A percentile compares a stretch with the other conserved stretches of the same genome.
Conservation (phyloP, 1,284 basidiomycete genomes). For the Puccinia coronata region DNA sequence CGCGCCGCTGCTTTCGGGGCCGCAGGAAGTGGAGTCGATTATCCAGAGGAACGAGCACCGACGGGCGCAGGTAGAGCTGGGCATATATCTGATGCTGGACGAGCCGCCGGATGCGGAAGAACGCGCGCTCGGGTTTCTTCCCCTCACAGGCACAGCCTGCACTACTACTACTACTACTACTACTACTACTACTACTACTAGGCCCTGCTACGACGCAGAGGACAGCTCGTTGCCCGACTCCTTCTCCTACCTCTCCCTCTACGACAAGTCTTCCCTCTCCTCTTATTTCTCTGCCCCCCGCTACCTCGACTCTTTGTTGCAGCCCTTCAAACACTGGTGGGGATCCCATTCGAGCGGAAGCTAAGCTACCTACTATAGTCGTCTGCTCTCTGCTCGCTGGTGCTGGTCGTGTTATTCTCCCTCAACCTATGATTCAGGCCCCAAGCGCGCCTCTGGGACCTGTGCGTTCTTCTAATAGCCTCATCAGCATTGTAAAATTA, state of each 20-base stretch:
- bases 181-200: no score
- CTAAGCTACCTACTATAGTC: background rate
- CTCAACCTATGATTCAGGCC: background rate
- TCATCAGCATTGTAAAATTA: no score
- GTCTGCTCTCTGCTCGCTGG: background rate
- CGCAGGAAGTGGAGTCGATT: background rate
- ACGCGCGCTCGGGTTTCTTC: background rate
- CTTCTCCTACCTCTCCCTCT: conserved; percentile 1
- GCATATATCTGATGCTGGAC: conserved; percentile 4
- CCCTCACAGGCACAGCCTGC: no score
- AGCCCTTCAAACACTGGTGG: background rate
- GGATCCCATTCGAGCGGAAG: background rate
- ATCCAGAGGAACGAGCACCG: conserved; percentile 12
- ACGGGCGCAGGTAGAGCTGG: background rate
- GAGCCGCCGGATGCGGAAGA: background rate
- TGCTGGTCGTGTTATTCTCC: background rate
- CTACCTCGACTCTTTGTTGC: background rate
- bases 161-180: no score
- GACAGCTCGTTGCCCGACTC: conserved; percentile 2
- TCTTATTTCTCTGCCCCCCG: background rate
- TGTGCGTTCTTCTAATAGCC: no score
- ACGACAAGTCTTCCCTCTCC: background rate
- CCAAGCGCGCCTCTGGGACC: background rate
- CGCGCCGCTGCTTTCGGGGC: background rate
- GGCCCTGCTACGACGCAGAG: background rate